A percentile compares a stretch with the other conserved stretches of the same genome.
Conservation (phyloP, 2,329 filamentous ascomycete genomes). For the Ophiocordyceps robertsii region DNA sequence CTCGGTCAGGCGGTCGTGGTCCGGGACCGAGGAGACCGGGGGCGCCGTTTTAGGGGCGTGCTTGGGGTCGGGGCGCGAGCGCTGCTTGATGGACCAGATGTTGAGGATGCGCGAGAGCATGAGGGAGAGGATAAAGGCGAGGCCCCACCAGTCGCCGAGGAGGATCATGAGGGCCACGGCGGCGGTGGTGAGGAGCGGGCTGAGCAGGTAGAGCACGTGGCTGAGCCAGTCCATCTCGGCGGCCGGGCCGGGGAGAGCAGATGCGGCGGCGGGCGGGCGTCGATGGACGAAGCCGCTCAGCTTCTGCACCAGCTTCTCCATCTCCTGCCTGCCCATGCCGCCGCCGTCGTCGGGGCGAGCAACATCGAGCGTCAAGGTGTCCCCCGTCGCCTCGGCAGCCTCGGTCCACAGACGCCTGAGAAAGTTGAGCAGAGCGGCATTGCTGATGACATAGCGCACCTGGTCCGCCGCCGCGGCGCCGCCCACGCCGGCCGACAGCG, state of each 20-base stretch:
- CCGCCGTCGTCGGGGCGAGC: constrained; percentile 7
- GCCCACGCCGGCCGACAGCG: too few species aligned
- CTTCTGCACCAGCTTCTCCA: constrained; percentile 9
- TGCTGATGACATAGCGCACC: constrained; percentile 24
- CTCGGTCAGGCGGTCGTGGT: constrained; percentile 17
- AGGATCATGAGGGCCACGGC: constrained; percentile 31
- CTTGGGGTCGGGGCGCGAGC: constrained; percentile 13
- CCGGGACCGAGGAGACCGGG: neutral
- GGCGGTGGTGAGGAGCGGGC: constrained; percentile 30
- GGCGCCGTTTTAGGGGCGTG: constrained; percentile 1
- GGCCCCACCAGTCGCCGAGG: constrained; percentile 37
- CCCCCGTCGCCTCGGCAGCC: constrained; percentile 3
- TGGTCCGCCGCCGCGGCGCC: neutral
- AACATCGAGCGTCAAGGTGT: constrained; percentile 16
- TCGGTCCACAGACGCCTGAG: constrained; percentile 15
- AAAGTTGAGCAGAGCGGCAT: constrained; percentile 39
- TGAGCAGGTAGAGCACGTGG: constrained; percentile 32
- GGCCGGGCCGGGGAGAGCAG: neutral
- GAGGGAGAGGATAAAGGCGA: constrained; percentile 32
- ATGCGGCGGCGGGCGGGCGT: neutral
- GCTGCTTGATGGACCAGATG: constrained; percentile 40
- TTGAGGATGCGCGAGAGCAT: constrained; percentile 42
- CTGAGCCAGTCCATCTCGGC: constrained; percentile 30
- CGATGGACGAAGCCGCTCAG: neutral
- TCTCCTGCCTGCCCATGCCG: constrained; percentile 1